Base-by-base conservation (phyloP, 1,139 yeast species). In the Lizanozyma gosingica region DNA sequence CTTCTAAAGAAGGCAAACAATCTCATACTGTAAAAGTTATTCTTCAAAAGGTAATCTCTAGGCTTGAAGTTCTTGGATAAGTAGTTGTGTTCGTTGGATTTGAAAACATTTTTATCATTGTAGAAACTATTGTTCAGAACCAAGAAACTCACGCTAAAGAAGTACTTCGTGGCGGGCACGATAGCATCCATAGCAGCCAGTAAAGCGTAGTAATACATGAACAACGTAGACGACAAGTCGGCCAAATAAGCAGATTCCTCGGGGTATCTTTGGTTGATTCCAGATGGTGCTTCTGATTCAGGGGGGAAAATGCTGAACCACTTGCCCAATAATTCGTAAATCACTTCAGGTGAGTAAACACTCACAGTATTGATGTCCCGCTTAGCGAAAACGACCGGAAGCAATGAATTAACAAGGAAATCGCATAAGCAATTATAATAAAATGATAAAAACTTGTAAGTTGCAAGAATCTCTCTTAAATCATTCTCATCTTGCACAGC, bases 1-100 rank as follows among this genome's bases (percentile, higher is more conserved):
- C 55, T 52, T 36, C 51, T 47, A 38, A 62, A 56, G 44, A 59
- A 62, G 16, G 62, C 55, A 45, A 49, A 54, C 4, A 60, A 35
- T 40, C 67, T 49, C 39, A 56, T 49, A 2, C 61, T 53, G 43
- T 56, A 62, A 39, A 51, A 56, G 40, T 54, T 56, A 41, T 60
- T 62, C 29, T 62, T 47, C 42, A 54, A 61, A 18, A 61, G 45
- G 14, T 45, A 40, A 18, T 50, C 55, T 38, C 46, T 50, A 32
- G 50, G 37, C 15, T 41, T 39, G 16, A 36, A 44, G 6, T 44
- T 41, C 35, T 38, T 41, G 18, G 46, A 42, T 15, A 42, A 36
- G 35, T 44, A 43, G 18, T 50, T 51, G 11, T 41, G 37, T 36
- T 41, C 42, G 18, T 38, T 35, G 2, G 49, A 45, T 36, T 52